Evolutionary conservation across 257 asterid species (phyloP).

Genomic region (Plantago ovata): DNA sequence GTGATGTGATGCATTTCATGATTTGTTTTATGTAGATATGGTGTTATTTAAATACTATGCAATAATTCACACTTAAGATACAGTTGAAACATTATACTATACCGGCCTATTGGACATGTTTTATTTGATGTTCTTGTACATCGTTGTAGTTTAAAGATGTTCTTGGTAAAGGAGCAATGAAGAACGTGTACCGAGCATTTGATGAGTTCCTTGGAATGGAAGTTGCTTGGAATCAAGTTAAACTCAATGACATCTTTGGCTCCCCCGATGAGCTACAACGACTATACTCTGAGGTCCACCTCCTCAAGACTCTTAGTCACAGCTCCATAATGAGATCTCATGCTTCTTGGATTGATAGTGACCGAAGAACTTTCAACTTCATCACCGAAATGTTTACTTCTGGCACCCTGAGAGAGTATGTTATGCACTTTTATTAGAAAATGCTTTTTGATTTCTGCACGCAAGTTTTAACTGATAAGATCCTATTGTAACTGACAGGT

Average conservation of each 20-base stretch:
- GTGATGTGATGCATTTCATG: too few relatives aligned
- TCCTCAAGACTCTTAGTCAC: constrained; percentile 63
- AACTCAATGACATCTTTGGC: constrained; percentile 39
- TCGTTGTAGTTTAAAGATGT: constrained; percentile 60
- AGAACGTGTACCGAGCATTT: constrained; percentile 67
- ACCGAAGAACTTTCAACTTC: constrained; percentile 66
- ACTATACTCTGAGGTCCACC: constrained; percentile 75
- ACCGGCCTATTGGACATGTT: too few relatives aligned
- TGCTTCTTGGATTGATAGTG: constrained; percentile 56
- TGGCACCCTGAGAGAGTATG: constrained; percentile 78
- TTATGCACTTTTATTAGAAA: not conserved
- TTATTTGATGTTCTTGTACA: not conserved
- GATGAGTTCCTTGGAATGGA: constrained; percentile 67
- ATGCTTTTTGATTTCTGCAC: not conserved
- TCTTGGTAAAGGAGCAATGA: constrained; percentile 82
- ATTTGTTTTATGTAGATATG: too few relatives aligned
- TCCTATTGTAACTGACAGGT: constrained; percentile 35
- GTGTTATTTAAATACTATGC: too few relatives aligned
- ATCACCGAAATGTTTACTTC: constrained; percentile 82
- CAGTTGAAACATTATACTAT: too few relatives aligned
- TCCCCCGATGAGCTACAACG: constrained; percentile 57
- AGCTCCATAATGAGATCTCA: constrained; percentile 55
- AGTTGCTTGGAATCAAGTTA: constrained; percentile 87
- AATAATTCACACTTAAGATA: too few relatives aligned
- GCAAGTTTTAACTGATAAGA: not conserved